A percentile compares a stretch with the other conserved stretches of the same genome.
Conservation (phyloP, 208 protist species). For the Trypanosomatidae sp. region DNA sequence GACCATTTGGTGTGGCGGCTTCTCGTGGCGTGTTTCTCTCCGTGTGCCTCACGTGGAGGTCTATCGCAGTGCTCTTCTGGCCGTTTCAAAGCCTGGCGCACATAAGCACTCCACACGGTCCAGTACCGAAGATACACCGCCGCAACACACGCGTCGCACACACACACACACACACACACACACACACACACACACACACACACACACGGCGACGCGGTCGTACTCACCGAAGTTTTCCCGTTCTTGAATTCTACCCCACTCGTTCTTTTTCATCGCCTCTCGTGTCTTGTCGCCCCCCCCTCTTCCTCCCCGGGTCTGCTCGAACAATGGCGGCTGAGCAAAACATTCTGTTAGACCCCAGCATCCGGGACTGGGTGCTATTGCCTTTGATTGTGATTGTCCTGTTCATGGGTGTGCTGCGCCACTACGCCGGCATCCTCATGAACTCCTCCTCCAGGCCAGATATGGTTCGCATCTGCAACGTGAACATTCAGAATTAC, state of each 20-base stretch:
- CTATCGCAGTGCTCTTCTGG: neutral
- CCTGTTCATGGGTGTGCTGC: conserved; percentile 90
- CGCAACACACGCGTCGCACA: neutral
- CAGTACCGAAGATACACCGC: neutral
- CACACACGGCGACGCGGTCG: neutral
- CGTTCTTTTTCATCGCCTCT: neutral
- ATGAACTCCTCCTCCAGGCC: conserved; percentile 48
- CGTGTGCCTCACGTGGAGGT: neutral
- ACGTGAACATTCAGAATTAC: conserved; percentile 76
- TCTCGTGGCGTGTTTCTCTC: neutral
- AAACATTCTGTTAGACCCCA: conserved; percentile 92
- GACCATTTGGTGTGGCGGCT: neutral
- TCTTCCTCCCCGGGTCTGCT: neutral
- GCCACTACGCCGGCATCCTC: conserved; percentile 83
- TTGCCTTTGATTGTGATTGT: conserved; percentile 95
- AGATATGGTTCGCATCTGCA: conserved; percentile 58
- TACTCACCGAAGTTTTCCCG: neutral
- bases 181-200: neutral
- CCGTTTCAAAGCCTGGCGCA: neutral
- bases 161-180: conserved; percentile 1
- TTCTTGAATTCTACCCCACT: neutral
- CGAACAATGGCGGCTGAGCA: conserved; percentile 46
- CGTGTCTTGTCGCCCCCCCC: neutral
- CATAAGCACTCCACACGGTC: neutral
- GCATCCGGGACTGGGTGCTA: conserved; percentile 96